Evolutionary conservation across 1,139 yeast genomes (phyloP), one percentile per base, ranked within the genome.

Genomic region (Lodderomyces metapsilosis): DNA sequence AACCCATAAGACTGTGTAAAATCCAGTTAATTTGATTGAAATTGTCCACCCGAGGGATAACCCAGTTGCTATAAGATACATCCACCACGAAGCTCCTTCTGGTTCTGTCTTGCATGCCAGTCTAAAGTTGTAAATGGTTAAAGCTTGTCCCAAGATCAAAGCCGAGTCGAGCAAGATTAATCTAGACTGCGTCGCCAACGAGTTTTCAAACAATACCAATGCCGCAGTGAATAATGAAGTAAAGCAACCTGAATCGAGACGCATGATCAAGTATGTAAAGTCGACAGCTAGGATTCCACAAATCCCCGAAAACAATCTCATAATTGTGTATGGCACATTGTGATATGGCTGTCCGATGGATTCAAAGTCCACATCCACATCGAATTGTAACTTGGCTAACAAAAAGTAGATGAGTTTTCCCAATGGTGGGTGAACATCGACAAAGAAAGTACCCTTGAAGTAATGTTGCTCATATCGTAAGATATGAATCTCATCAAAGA

Each of bases 401-500:
- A 64, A 61, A 37, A 71, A 67, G 52, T 71, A 80, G 1, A 80
- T 43, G 44, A 84, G 52, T 35, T 76, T 69, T 5, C 67, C 74
- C 34, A 84, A 61, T 2, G 91, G 89, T 0, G 91, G 89, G 42
- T 82, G 78, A 2, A 73, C 68, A 48, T 78, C 85, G 13, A 81
- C 55, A 53, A 78, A 82, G 50, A 78, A 83, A 34, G 74, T 69
- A n/a, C 88, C 87, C 33, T 65, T 65, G 47, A 71, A 62, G 64
- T 85, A 88, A 45, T 76, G 72, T 43, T 56, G 46, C 2, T 60
- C 62, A 47, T 58, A 66, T 7, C 63, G 61, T 6, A 69, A 68
- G 39, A 71, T 64, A 59, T 84, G 89, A 38, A 82, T 89, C 62
- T 92, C 98, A 68, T 92, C 98, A 59, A 92, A 92, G 25, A 92